Conservation (phyloP, 1,284 basidiomycete genomes). For the Spongiforma sp. region DNA sequence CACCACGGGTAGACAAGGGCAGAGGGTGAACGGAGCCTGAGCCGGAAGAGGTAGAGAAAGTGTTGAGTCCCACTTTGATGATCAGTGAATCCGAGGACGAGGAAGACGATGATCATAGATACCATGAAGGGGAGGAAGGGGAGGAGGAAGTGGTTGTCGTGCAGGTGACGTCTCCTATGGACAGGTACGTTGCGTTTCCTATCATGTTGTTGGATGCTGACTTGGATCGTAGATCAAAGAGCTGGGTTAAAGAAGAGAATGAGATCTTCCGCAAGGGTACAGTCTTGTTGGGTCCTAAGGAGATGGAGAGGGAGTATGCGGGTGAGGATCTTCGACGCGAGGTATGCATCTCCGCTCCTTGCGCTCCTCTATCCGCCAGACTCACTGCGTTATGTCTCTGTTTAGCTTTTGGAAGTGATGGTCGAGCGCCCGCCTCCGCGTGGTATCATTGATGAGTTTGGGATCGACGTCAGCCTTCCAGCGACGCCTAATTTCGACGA, state of each 20-base stretch:
- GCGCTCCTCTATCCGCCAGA: neutral
- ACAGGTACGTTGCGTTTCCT: slow-evolving; percentile 52
- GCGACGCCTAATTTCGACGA: slow-evolving; percentile 16
- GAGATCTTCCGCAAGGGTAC: slow-evolving; percentile 92
- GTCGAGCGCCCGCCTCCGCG: slow-evolving; percentile 59
- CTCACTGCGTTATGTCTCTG: no score
- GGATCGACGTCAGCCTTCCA: slow-evolving; percentile 24
- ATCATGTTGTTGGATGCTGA: neutral
- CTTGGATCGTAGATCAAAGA: slow-evolving; percentile 56
- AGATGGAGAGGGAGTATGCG: slow-evolving; percentile 86
- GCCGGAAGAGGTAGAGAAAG: slow-evolving; percentile 67
- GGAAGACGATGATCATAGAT: slow-evolving; percentile 35
- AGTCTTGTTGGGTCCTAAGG: slow-evolving; percentile 78
- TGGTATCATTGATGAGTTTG: slow-evolving; percentile 60
- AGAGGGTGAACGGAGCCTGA: slow-evolving; percentile 72
- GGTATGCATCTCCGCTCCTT: slow-evolving; percentile 49
- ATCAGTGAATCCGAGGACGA: slow-evolving; percentile 70
- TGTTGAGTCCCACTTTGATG: slow-evolving; percentile 73
- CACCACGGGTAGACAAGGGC: slow-evolving; percentile 75
- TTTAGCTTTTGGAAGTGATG: slow-evolving; percentile 36
- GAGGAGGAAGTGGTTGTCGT: slow-evolving; percentile 31
- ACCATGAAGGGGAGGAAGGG: slow-evolving; percentile 38
- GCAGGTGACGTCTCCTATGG: slow-evolving; percentile 53
- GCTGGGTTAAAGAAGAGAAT: slow-evolving; percentile 87
- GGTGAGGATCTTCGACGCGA: slow-evolving; percentile 84